Evolutionary conservation across 1,139 yeast species (phyloP), one percentile per base, ranked within the genome.

Genomic region (Yamadazyma triangularis): DNA sequence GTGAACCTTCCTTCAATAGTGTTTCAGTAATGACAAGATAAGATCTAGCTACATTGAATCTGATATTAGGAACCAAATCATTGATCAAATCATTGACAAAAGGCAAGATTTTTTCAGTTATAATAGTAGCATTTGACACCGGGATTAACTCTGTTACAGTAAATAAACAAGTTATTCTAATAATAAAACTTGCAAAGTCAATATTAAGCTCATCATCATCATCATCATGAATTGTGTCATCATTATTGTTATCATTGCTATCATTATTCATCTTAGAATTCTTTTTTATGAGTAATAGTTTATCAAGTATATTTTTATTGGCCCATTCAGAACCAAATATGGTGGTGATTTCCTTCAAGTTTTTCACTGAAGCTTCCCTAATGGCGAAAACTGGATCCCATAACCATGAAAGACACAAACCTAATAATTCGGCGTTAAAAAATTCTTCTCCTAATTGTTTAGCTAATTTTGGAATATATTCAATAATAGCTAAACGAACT

Each of bases 301-400:
- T 80, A 33, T 83, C 76, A 39, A 93, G 77, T 35, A 93, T 81
- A 53, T 87, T 93, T 28, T 68, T 66, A 53, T 86, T 79, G 29
- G 96, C 94, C 99, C 99, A 93, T 26, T 79, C 79, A 15, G 91
- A 79, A 20, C 98, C 98, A 59, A 91, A 93, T 27, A 86, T 88
- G 41, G 73, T 74, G 4, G 96, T 80, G 47, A 93, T 70, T 48
- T 83, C 81, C 45, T 76, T 79, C 47, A 91, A 68, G 56, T 89
- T 93, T 38, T 71, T 63, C 22, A 93, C 95, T 1, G 97, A 97
- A 10, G 98, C 98, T 47, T 88, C 95, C 58, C 99, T 79, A 41
- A 93, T 89, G 6, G 97, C 91, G 59, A 78, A 91, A 25, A 93
- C 98, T 11, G 93, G 85, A 61, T 93, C 99, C 95, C 97, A 89